These are phyloP conservation scores for Solanum chiquidenum DNA, from an alignment of 257 asterid genomes.

Conservation along the genomic window DNA sequence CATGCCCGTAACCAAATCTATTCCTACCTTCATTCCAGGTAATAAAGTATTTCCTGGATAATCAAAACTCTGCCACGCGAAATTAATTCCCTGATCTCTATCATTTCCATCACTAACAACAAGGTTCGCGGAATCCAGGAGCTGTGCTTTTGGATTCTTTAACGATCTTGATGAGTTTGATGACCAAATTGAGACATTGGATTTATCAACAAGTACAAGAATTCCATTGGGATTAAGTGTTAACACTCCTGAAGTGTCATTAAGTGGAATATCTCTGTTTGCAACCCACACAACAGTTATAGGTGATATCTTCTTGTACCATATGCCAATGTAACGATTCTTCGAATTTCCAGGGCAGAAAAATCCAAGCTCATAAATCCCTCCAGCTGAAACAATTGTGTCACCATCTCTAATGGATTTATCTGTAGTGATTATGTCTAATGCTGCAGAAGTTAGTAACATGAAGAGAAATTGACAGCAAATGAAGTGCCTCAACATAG, in stretches of 20 bases:
- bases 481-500: neutral
- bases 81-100: neutral
- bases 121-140: conserved; percentile 2
- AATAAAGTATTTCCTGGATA: neutral
- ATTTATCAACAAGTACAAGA: neutral
- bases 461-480: neutral
- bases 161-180: neutral
- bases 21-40: conserved; percentile 8
- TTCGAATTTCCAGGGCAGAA: neutral
- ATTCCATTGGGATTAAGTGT: neutral
- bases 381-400: conserved; percentile 1
- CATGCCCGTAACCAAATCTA: neutral
- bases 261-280: neutral
- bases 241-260: neutral
- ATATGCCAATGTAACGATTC: conserved; percentile 1
- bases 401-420: neutral
- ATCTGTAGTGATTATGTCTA: neutral
- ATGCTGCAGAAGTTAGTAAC: neutral
- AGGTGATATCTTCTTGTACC: neutral
- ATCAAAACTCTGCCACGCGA: conserved; percentile 11
- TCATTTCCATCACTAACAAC: neutral
- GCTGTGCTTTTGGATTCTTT: neutral
- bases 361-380: neutral
- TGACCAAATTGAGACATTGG: neutral
- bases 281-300: neutral